Conservation (phyloP, 2,329 filamentous ascomycete genomes). For the Pezicula carpinea region DNA sequence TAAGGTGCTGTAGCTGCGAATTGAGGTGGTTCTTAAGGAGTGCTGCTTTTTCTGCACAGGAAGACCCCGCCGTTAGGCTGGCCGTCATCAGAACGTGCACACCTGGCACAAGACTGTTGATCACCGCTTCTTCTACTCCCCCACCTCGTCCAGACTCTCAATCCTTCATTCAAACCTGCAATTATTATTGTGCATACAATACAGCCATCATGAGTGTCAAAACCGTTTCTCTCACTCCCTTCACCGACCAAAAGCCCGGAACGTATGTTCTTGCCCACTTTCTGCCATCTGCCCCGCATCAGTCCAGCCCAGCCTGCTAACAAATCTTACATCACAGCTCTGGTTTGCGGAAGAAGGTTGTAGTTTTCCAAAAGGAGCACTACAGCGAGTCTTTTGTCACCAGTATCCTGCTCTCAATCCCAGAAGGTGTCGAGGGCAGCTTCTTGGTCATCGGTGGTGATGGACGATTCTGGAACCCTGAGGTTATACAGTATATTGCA, state of each 20-base stretch:
- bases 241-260: conserved; percentile 96
- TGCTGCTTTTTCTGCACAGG: no score
- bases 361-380: conserved; percentile 89
- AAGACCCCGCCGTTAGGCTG: background rate
- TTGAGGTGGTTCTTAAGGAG: no score
- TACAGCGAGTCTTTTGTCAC: conserved; percentile 96
- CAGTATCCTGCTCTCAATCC: conserved; percentile 92
- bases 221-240: conserved; percentile 78
- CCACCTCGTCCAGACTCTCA: conserved; percentile 4
- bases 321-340: conserved; percentile 54
- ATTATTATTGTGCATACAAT: conserved; percentile 6
- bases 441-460: conserved; percentile 97
- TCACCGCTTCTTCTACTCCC: conserved; percentile 7
- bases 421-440: conserved; percentile 76
- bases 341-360: conserved; percentile 98
- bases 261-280: conserved; percentile 65
- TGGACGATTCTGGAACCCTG: conserved; percentile 94
- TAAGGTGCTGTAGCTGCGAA: no score
- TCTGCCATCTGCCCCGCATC: conserved; percentile 19
- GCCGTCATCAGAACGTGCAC: background rate
- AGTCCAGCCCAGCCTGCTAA: conserved; percentile 24
- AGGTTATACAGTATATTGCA: conserved; percentile 93
- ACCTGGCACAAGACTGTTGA: background rate
- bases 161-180: conserved; percentile 4
- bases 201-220: conserved; percentile 62